Evolutionary conservation across 805 yeast genomes (phyloP).

Genomic region (Saccharomyces kudriavzevii): DNA sequence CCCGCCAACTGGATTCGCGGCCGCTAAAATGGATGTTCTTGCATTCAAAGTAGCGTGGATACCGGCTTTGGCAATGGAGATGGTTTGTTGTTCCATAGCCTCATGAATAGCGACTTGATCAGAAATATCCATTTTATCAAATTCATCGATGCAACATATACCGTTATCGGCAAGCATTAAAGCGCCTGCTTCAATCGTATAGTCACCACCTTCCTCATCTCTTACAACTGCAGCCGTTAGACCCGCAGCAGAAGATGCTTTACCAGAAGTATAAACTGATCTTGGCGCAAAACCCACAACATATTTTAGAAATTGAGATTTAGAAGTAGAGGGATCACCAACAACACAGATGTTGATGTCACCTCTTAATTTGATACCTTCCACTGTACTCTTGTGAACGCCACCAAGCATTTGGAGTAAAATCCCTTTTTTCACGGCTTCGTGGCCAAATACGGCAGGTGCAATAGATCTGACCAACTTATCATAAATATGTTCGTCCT

Average conservation of each 20-base stretch:
- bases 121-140: conserved; percentile 90
- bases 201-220: conserved; percentile 95
- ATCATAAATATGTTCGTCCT: conserved; percentile 75
- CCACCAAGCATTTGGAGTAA: conserved; percentile 87
- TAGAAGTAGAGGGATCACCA: conserved; percentile 96
- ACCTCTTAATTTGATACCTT: conserved; percentile 91
- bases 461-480: conserved; percentile 83
- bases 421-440: conserved; percentile 85
- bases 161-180: conserved; percentile 97
- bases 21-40: conserved; percentile 90
- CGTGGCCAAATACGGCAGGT: conserved; percentile 96
- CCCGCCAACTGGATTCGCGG: conserved; percentile 99
- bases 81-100: conserved; percentile 99
- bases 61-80: conserved; percentile 97
- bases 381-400: conserved; percentile 87
- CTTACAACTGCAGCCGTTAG: conserved; percentile 95
- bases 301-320: conserved; percentile 90
- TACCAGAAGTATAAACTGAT: conserved; percentile 94
- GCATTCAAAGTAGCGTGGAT: conserved; percentile 97
- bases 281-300: conserved; percentile 88
- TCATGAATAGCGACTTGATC: conserved; percentile 99
- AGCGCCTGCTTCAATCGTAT: conserved; percentile 97
- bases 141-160: conserved; percentile 96
- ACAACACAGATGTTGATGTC: conserved; percentile 94
- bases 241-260: conserved; percentile 98